phyloP scores from a whole-genome alignment of 208 protist genomes.

The Leishmania tarentolae region DNA sequence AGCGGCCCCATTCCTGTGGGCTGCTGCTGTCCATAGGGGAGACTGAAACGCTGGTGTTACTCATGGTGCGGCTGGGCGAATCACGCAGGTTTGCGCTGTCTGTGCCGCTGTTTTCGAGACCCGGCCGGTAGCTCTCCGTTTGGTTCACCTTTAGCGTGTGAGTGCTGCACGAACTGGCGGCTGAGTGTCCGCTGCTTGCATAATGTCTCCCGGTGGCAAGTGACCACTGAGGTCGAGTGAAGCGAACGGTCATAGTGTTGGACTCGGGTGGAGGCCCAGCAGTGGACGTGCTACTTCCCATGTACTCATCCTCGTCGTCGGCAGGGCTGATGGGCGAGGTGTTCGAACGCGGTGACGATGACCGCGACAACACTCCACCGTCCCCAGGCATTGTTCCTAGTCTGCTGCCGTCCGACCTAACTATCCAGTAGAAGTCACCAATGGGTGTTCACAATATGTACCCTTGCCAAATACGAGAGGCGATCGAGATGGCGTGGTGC shows the following conservation, averaged over 20 bases:
- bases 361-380: slow-evolving; percentile 13
- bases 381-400: slow-evolving; percentile 13
- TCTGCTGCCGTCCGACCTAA: neutral
- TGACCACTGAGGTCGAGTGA: slow-evolving; percentile 43
- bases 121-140: slow-evolving; percentile 39
- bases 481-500: neutral
- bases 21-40: slow-evolving; percentile 59
- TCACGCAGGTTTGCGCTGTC: slow-evolving; percentile 25
- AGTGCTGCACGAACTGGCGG: slow-evolving; percentile 30
- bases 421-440: neutral
- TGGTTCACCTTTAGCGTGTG: slow-evolving; percentile 36
- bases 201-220: slow-evolving; percentile 29
- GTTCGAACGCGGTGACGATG: slow-evolving; percentile 15
- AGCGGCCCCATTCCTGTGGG: slow-evolving; percentile 69
- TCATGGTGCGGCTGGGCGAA: slow-evolving; percentile 48
- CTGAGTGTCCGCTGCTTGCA: slow-evolving; percentile 21
- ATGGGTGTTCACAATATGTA: neutral
- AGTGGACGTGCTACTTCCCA: slow-evolving; percentile 81
- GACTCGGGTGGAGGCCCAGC: slow-evolving; percentile 74
- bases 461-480: neutral
- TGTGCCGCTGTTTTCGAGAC: slow-evolving; percentile 24
- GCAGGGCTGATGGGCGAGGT: slow-evolving; percentile 26
- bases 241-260: slow-evolving; percentile 55
- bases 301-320: slow-evolving; percentile 54
- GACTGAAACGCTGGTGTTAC: slow-evolving; percentile 60